Base-by-base conservation (phyloP, 73 alveolate species). In the Paramecium bursaria region DNA sequence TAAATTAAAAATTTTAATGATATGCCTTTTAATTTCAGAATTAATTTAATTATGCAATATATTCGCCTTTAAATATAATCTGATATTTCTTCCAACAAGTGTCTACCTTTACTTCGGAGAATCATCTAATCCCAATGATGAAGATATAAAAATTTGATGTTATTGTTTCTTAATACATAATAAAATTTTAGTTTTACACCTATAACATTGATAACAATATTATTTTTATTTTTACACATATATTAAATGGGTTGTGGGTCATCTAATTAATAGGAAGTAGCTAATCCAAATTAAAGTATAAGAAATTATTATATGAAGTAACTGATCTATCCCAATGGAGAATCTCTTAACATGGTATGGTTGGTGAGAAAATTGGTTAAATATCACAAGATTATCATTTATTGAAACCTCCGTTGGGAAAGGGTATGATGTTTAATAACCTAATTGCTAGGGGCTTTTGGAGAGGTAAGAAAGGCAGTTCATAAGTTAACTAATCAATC, bases 401-500 rank as follows among this genome's bases (percentile, higher is more conserved):
- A 30, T 17, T 79, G 57, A 79, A 79, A 44, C 89, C 89, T 11
- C 74, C 89, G 2, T 53, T 79, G 35, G 89, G 89, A 52, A 79
- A 79, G 42, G 89, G 89, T 79, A 79, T 2, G 3, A 3, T 15
- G 14, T 33, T 3, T 42, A 7, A 0, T 7, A 39, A 14, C n/a
- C 10, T 11, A 4, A 53, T 1, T 9, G n/a, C 21, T 79, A 79
- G 95, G 95, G 6, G 95, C 95, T 1, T 91, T 75, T 85, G 95
- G 95, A 17, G 92, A 91, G 52, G 95, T 91, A 27, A 79, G 91
- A 26, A 91, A 87, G 74, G 91, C 86, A 3, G 77, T 90, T 42
- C 95, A 91, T 76, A 91, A 88, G 82, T 50, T 85, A 35, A 80
- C 91, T 4, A 91, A 91, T 48, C 79, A 80, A 60, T 48, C 87